phyloP scores from a whole-genome alignment of 176 grass and related monocot species.

The Cocos nucifera region DNA sequence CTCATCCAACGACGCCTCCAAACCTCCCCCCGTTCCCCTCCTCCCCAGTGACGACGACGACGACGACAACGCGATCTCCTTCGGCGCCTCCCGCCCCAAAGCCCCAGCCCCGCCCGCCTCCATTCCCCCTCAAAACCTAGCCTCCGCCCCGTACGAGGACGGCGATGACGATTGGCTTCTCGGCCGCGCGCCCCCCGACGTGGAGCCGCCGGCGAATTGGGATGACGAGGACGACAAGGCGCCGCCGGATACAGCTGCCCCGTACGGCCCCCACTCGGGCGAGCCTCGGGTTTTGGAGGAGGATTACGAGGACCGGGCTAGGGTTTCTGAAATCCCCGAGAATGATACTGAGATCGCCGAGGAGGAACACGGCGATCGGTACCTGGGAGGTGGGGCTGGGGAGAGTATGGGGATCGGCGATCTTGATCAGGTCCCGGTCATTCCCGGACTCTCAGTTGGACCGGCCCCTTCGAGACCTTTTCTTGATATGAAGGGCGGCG shows the following conservation, averaged over 20 bases:
- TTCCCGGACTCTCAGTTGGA: conserved; percentile 62
- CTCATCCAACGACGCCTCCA: neutral
- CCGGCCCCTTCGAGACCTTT: neutral
- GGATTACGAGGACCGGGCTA: neutral
- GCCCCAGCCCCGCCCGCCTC: neutral
- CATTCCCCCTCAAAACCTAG: conserved; percentile 23
- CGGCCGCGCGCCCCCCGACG: conserved; percentile 29
- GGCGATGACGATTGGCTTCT: conserved; percentile 72
- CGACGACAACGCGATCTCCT: conserved; percentile 1
- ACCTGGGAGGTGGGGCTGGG: neutral
- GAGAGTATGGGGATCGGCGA: conserved; percentile 17
- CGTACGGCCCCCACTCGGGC: neutral
- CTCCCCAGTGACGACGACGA: neutral
- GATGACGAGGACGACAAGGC: conserved; percentile 41
- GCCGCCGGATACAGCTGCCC: neutral
- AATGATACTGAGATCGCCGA: neutral
- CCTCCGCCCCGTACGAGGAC: conserved; percentile 16
- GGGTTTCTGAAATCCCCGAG: conserved; percentile 11
- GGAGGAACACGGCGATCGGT: neutral
- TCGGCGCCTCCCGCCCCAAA: neutral
- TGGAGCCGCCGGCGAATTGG: conserved; percentile 66
- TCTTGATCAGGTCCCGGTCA: conserved; percentile 29
- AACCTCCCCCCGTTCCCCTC: neutral
- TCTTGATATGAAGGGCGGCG: neutral
- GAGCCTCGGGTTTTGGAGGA: conserved; percentile 32